A percentile compares a stretch with the other conserved stretches of the same genome.
phyloP scores from a whole-genome alignment of 495 filamentous ascomycete species.

The Aspergillus mulundensis region DNA sequence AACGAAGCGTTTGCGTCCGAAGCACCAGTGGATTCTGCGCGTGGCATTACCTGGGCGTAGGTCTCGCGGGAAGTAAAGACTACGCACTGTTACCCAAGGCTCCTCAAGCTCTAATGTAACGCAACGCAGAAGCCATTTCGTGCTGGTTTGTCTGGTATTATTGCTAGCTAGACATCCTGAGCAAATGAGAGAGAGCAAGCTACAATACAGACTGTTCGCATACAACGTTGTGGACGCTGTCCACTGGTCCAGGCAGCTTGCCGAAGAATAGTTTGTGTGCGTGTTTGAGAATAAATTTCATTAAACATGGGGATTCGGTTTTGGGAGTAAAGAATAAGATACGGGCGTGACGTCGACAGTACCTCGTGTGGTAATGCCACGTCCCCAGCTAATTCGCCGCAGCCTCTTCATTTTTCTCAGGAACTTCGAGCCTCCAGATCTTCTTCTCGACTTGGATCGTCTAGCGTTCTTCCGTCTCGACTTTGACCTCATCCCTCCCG shows the following conservation, averaged over 20 bases:
- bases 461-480: conserved; percentile 20
- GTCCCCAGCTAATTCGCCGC: conserved; percentile 22
- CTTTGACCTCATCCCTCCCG: conserved; percentile 17
- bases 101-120: not conserved
- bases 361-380: conserved; percentile 17
- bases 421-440: conserved; percentile 22
- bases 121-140: not conserved
- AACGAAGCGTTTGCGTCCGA: conserved; percentile 18
- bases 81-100: conserved; percentile 11
- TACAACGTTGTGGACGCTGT: not conserved
- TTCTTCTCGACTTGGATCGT: conserved; percentile 28
- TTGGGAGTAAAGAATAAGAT: not conserved
- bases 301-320: not conserved
- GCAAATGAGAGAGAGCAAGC: not conserved
- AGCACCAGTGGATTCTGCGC: conserved; percentile 4
- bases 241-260: not conserved
- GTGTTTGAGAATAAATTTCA: conserved; percentile 6
- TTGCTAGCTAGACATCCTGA: too few relatives aligned
- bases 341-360: not conserved
- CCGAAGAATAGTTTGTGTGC: conserved; percentile 1
- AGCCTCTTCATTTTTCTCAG: conserved; percentile 25
- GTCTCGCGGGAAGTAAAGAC: not conserved
- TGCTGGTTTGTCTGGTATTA: too few relatives aligned
- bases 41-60: conserved; percentile 14
- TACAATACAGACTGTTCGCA: not conserved